Evolutionary conservation across 306 rosid species (phyloP), one percentile per base, ranked within the genome.

Genomic region (Vicia villosa): DNA sequence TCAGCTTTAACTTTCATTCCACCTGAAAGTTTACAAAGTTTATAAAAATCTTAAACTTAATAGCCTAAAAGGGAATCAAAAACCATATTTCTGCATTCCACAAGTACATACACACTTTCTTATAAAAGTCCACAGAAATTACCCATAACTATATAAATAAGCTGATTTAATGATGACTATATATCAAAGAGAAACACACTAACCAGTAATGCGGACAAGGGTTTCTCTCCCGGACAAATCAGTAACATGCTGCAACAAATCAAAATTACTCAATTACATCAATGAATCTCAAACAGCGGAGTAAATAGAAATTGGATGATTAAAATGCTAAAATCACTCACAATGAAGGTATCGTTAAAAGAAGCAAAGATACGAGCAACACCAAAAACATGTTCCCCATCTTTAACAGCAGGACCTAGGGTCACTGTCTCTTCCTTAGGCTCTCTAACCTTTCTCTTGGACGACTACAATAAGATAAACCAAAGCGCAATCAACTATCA

Each of bases 1-100:
- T 90, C 93, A 16, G 96, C 96, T 50, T 90, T 90, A 51, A 90
- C 96, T 87, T 90, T 90, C 96, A 90, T 90, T 60, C 96, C 96
- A 72, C 96, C 92, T 89, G 66, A n/a, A 51, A 17, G 17, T 54
- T 38, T 42, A 22, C 34, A 42, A 40, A 46, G 13, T 17, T 49
- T 3, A 14, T 13, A 26, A 32, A 34, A 24, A 24, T 2, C 28
- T 24, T 24, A 1, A 24, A 24, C 28, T 24, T 24, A 24, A 1
- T 3, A 24, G 28, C 0, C 4, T 26, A n/a, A 37, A 60, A 13
- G 36, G n/a, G 2, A 9, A 36, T 8, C 5, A 14, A 17, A 52
- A 13, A 12, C 0, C 28, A 36, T 17, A 37, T 15, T 22, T 15
- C 1, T 10, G 3, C 11, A 49, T 30, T 15, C 5, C 22, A 5